Base-by-base conservation (phyloP, 495 filamentous ascomycete genomes). In the Daldinia bambusicola region DNA sequence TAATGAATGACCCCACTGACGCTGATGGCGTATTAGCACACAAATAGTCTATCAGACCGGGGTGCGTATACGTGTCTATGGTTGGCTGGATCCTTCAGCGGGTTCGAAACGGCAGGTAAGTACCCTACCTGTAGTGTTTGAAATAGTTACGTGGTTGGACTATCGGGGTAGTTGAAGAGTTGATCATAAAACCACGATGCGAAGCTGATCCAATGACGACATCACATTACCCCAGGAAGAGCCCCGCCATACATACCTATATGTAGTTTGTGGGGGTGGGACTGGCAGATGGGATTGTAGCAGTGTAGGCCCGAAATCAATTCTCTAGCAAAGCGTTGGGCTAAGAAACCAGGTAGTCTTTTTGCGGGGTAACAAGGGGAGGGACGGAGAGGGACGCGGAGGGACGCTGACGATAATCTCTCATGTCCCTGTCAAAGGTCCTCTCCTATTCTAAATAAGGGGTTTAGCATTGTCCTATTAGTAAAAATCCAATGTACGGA, bases 261-360 rank as follows among this genome's bases (percentile, higher is more conserved):
- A n/a, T n/a, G n/a, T n/a, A 52, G 53, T 30, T 60, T 71, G 59
- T 67, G 69, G 69, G 63, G 69, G 68, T 71, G 68, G 69, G 36
- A 58, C 12, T 53, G 10, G 14, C 40, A 18, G 38, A 61, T 61
- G 34, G n/a, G 53, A 16, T 37, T 55, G 26, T 26, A 26, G 26
- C 26, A 26, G 3, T 18, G 36, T 55, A 55, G 37, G 57, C 45
- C 62, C 56, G 43, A 41, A 32, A 14, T 62, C 22, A 30, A 22
- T 53, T n/a, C 37, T n/a, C 26, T 37, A 32, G 43, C 43, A 48
- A 48, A 48, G 43, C 43, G 18, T 48, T 22, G 18, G 9, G 2
- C 10, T 48, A 36, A 36, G 5, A 6, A 36, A 10, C 34, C 34
- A 31, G 48, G 31, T 45, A 6, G 45, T 26, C 26, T 32, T 53